Conservation (phyloP, 208 protist genomes). For the Leishmania tropica region DNA sequence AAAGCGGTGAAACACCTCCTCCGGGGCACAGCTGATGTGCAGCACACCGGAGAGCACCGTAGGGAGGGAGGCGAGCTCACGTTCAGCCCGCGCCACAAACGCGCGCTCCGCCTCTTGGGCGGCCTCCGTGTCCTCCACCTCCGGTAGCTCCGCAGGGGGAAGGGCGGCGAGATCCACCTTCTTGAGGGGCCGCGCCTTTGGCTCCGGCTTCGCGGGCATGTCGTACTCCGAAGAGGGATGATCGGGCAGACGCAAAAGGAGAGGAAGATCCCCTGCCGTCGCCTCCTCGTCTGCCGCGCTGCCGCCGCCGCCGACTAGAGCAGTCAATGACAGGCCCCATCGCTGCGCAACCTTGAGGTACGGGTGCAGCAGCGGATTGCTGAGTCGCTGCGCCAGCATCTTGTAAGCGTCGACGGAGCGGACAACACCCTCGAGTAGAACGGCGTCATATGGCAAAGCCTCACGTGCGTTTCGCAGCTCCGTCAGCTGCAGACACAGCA, state of each 20-base stretch:
- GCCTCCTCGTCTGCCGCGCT: slow-evolving; percentile 3
- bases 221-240: slow-evolving; percentile 33
- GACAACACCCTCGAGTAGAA: slow-evolving; percentile 75
- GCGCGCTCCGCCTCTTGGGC: slow-evolving; percentile 41
- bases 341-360: slow-evolving; percentile 7
- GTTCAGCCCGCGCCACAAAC: slow-evolving; percentile 48
- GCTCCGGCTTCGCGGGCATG: slow-evolving; percentile 45
- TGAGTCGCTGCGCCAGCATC: slow-evolving; percentile 27
- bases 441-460: slow-evolving; percentile 31
- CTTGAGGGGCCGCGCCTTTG: slow-evolving; percentile 50
- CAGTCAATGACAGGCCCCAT: slow-evolving; percentile 4
- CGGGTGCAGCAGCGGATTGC: slow-evolving; percentile 22
- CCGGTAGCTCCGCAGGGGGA: slow-evolving; percentile 75
- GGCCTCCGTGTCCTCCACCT: slow-evolving; percentile 47
- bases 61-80: slow-evolving; percentile 39
- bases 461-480: slow-evolving; percentile 32
- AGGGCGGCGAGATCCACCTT: slow-evolving; percentile 63
- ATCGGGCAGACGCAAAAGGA: slow-evolving; percentile 25
- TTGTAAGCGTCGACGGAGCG: slow-evolving; percentile 41
- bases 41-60: slow-evolving; percentile 55
- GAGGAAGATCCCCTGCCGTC: neutral
- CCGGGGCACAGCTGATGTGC: slow-evolving; percentile 63
- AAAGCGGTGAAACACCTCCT: slow-evolving; percentile 79
- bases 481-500: slow-evolving; percentile 55
- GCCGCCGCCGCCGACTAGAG: neutral